Evolutionary conservation across 441 rosid genomes (phyloP).

Genomic region (Erysimum cheiri): DNA sequence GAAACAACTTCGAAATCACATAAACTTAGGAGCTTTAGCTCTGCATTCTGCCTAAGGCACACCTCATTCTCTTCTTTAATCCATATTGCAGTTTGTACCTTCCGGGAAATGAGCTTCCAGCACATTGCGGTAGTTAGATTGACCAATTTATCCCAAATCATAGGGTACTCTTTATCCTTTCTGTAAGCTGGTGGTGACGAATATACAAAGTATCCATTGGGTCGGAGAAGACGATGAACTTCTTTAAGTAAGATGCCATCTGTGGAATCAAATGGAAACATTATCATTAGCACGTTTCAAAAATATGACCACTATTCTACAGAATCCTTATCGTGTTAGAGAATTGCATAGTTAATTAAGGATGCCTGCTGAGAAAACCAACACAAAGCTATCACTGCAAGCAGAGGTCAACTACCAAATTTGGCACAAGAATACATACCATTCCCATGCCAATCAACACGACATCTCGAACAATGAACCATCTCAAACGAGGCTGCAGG

Average conservation of each 20-base stretch:
- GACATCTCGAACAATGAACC: constrained; percentile 98
- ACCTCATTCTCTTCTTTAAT: constrained; percentile 63
- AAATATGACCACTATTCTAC: neutral
- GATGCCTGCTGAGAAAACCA: neutral
- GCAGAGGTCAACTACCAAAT: neutral
- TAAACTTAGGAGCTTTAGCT: constrained; percentile 58
- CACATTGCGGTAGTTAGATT: constrained; percentile 81
- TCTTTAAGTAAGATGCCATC: constrained; percentile 95
- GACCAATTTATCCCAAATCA: constrained; percentile 83
- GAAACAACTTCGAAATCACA: constrained; percentile 66
- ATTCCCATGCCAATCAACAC: constrained; percentile 93
- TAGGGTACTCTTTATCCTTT: constrained; percentile 78
- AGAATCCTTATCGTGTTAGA: no score
- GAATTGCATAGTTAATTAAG: no score
- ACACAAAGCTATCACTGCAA: neutral
- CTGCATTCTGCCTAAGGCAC: constrained; percentile 68
- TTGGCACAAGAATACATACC: constrained; percentile 53
- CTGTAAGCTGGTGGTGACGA: constrained; percentile 93
- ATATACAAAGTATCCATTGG: constrained; percentile 87
- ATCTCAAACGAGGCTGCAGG: constrained; percentile 91
- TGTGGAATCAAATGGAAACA: constrained; percentile 43
- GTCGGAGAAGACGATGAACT: constrained; percentile 77
- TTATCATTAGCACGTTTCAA: neutral
- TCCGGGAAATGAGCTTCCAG: constrained; percentile 87
- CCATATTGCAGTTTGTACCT: constrained; percentile 96